A percentile compares a stretch with the other conserved stretches of the same genome.
Conservation (phyloP, 2,329 filamentous ascomycete species). For the Reticulascus tulasneorum region DNA sequence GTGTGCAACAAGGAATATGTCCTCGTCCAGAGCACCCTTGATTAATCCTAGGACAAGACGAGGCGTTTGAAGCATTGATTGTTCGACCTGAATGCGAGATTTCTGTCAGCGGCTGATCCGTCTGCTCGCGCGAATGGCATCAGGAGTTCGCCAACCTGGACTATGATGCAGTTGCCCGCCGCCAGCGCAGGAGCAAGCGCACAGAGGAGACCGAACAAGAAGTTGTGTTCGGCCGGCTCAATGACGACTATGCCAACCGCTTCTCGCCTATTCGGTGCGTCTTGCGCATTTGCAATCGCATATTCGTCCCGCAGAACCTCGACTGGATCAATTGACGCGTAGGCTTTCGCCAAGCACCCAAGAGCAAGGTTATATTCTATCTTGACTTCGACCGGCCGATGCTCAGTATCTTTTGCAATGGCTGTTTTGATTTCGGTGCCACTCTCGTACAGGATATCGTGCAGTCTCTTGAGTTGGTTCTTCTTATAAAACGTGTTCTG, state of each 20-base stretch:
- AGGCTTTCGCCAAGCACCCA: slow-evolving; percentile 31
- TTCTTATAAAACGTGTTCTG: slow-evolving; percentile 42
- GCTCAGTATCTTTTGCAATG: slow-evolving; percentile 32
- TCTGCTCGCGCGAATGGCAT: too few species aligned
- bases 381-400: slow-evolving; percentile 19
- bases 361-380: slow-evolving; percentile 37
- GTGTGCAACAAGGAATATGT: slow-evolving; percentile 42
- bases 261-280: slow-evolving; percentile 7
- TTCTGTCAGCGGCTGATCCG: slow-evolving; percentile 9
- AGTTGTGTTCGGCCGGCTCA: slow-evolving; percentile 18
- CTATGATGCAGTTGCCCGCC: slow-evolving; percentile 23
- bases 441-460: slow-evolving; percentile 31
- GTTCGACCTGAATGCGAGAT: slow-evolving; percentile 34
- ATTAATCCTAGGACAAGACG: slow-evolving; percentile 33
- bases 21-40: slow-evolving; percentile 36
- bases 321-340: slow-evolving; percentile 30
- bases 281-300: slow-evolving; percentile 11
- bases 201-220: slow-evolving; percentile 20
- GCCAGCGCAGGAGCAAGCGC: slow-evolving; percentile 21
- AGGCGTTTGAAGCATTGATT: slow-evolving; percentile 30
- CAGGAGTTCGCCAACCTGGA: slow-evolving; percentile 16
- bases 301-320: slow-evolving; percentile 18
- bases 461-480: slow-evolving; percentile 39
- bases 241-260: slow-evolving; percentile 19
- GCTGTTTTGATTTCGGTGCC: slow-evolving; percentile 31